Base-by-base conservation (phyloP, 2,329 filamentous ascomycete genomes). In the Trichoderma oligosporum region DNA sequence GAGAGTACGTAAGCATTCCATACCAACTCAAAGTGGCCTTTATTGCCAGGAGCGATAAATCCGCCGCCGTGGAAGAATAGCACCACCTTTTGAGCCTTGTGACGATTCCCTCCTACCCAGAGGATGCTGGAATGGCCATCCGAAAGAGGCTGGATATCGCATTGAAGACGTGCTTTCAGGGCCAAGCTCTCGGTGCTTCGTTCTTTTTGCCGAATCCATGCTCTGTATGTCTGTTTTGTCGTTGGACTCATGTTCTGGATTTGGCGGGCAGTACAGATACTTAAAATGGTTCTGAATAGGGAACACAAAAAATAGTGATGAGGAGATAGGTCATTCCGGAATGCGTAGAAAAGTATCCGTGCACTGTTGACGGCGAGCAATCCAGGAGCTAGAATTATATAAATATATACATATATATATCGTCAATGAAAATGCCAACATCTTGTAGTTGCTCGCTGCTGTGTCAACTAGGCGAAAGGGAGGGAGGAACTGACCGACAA, bases 31-130 rank as follows among this genome's bases (percentile, higher is more conserved):
- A 67, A 56, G 45, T 70, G 68, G 5, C 64, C 68, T 7, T 44
- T 33, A 3, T 51, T 36, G 9, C 61, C 44, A 4, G 68, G 65
- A 8, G 60, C 45, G 7, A 65, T 29, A 54, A 62, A 69, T 7
- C 65, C 68, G 38, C 68, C 68, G 4, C 68, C 68, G 49, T 69
- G 68, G 29, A 68, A 53, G 58, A 64, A 70, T 3, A 70, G 57
- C 7, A 70, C 66, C 9, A 68, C 49, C 52, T 68, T 68, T 7
- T 58, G 60, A 7, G 68, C 68, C 27, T 58, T 63, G 16, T 57
- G 56, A 18, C 62, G 64, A 44, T 68, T 59, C 1, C 68, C n/a
- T n/a, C n/a, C 68, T 7, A 70, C 47, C 68, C 68, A 70, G 7
- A 67, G 48, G 4, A 69, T 62, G 25, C 59, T 61, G 6, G 63